A percentile compares a stretch with the other conserved stretches of the same genome.
These are phyloP conservation scores for Dillenia suffruticosa DNA, from an alignment of 164 flowering plant genomes.

Conservation along the genomic window DNA sequence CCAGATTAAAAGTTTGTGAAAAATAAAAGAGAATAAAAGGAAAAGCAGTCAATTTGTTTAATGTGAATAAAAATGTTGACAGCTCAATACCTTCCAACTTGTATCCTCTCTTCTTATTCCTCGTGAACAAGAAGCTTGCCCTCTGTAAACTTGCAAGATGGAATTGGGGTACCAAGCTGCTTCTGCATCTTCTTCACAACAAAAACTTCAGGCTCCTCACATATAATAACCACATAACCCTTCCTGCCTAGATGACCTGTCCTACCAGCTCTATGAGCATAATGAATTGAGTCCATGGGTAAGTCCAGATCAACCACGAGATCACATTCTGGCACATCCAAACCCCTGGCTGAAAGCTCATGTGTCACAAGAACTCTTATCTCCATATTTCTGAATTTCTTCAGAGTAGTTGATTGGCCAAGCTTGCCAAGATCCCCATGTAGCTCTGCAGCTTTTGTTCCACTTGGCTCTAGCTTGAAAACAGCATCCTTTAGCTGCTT, in stretches of 20 bases:
- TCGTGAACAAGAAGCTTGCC: slow-evolving; percentile 57
- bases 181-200: slow-evolving; percentile 76
- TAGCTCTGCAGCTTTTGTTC: slow-evolving; percentile 78
- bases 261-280: slow-evolving; percentile 96
- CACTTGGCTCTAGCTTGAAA: slow-evolving; percentile 89
- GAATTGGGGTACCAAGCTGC: slow-evolving; percentile 70
- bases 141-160: slow-evolving; percentile 69
- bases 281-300: slow-evolving; percentile 85
- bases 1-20: too few relatives aligned
- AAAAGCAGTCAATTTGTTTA: too few relatives aligned
- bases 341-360: slow-evolving; percentile 95
- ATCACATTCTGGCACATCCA: slow-evolving; percentile 92
- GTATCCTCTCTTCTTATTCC: slow-evolving; percentile 23
- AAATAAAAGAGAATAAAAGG: too few relatives aligned
- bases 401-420: slow-evolving; percentile 68
- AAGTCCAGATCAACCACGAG: slow-evolving; percentile 89
- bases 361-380: slow-evolving; percentile 90
- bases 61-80: too few relatives aligned
- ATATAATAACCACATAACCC: slow-evolving; percentile 78
- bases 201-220: slow-evolving; percentile 88
- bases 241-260: slow-evolving; percentile 88
- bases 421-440: slow-evolving; percentile 97
- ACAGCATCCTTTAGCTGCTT: slow-evolving; percentile 88
- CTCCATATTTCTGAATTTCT: slow-evolving; percentile 79
- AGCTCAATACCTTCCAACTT: slow-evolving; percentile 9